These are phyloP conservation scores for Ramaria rubella DNA, from an alignment of 768 basidiomycete genomes.

Conservation along the genomic window DNA sequence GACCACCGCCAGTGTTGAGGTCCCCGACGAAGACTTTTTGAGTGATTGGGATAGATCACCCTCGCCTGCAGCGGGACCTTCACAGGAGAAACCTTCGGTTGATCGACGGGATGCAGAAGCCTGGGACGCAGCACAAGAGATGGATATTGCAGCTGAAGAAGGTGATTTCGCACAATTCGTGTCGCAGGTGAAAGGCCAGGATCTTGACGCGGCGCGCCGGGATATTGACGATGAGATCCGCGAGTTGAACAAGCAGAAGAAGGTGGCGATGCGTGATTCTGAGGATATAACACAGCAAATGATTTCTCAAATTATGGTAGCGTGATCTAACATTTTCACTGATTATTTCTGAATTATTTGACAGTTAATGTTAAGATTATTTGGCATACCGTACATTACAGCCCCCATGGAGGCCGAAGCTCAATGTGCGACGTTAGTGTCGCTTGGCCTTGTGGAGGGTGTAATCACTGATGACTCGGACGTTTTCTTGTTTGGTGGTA, in stretches of 20 bases:
- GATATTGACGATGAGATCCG: slow-evolving; percentile 94
- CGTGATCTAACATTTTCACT: slow-evolving; percentile 26
- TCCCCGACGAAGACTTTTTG: slow-evolving; percentile 20
- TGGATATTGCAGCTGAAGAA: slow-evolving; percentile 72
- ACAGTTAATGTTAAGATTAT: slow-evolving; percentile 83
- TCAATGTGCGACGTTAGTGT: slow-evolving; percentile 89
- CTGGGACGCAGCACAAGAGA: slow-evolving; percentile 84
- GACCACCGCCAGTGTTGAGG: neutral
- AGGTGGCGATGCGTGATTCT: slow-evolving; percentile 85
- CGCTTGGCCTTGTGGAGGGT: slow-evolving; percentile 84
- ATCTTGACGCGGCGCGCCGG: slow-evolving; percentile 69
- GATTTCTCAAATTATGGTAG: slow-evolving; percentile 73
- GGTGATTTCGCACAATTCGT: slow-evolving; percentile 90
- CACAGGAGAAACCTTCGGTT: slow-evolving; percentile 10
- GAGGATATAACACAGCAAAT: slow-evolving; percentile 95
- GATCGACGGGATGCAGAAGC: slow-evolving; percentile 26
- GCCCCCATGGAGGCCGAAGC: slow-evolving; percentile 99
- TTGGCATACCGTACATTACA: slow-evolving; percentile 96
- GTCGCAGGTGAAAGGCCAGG: slow-evolving; percentile 82
- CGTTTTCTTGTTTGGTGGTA: slow-evolving; percentile 94
- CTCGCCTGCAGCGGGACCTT: slow-evolving; percentile 22
- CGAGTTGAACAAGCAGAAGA: slow-evolving; percentile 72
- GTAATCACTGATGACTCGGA: slow-evolving; percentile 99
- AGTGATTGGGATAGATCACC: slow-evolving; percentile 36
- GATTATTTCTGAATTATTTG: neutral